Conservation (phyloP, 345 rosid species). For the Camelina sativa region DNA sequence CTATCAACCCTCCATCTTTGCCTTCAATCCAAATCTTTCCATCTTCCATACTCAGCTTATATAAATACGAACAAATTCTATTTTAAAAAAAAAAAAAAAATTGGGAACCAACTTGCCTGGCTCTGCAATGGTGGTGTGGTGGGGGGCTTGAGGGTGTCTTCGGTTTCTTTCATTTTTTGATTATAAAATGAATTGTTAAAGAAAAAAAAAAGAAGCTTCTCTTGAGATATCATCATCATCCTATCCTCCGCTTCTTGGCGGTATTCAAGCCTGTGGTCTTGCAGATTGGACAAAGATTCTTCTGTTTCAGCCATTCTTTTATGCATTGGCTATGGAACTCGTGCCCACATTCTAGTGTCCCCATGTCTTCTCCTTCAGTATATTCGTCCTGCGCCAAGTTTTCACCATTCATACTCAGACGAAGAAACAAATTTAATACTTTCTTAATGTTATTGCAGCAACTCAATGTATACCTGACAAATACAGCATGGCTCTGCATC, state of each 20-base stretch:
- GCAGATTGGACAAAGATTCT: constrained; percentile 91
- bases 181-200: constrained; percentile 20
- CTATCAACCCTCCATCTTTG: constrained; percentile 19
- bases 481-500: constrained; percentile 87
- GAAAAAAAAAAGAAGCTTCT: not conserved
- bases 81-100: not conserved
- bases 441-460: not conserved
- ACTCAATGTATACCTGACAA: constrained; percentile 62
- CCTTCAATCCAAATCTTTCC: constrained; percentile 31
- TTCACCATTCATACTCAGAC: constrained; percentile 15
- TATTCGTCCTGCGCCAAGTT: constrained; percentile 69
- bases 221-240: constrained; percentile 11
- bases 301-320: constrained; percentile 81
- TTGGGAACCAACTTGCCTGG: constrained; percentile 25
- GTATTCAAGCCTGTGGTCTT: constrained; percentile 71
- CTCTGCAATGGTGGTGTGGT: constrained; percentile 37
- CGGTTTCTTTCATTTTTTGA: constrained; percentile 27
- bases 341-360: constrained; percentile 80
- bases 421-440: not conserved
- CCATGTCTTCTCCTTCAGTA: constrained; percentile 65
- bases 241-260: constrained; percentile 43
- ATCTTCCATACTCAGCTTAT: not conserved
- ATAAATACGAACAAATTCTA: constrained; percentile 14
- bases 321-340: constrained; percentile 71
- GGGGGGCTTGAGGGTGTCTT: constrained; percentile 19